phyloP scores from a whole-genome alignment of 2,329 filamentous ascomycete genomes.

The Aspergillus felis region DNA sequence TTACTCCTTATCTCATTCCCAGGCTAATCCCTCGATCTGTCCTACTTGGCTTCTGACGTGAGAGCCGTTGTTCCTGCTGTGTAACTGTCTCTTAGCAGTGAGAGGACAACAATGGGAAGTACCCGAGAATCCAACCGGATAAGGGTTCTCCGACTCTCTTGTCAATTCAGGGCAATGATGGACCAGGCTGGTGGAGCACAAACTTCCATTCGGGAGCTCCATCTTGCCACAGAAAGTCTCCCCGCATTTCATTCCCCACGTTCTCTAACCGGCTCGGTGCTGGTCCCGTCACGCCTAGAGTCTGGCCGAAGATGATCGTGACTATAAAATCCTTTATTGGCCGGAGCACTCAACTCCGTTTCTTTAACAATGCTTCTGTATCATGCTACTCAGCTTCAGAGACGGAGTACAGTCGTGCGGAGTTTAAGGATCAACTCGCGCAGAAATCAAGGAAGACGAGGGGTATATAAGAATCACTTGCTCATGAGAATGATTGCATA shows the following conservation, averaged over 20 bases:
- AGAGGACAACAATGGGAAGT: too few relatives aligned
- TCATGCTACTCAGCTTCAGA: not conserved
- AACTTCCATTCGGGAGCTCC: not conserved
- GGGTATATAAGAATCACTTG: not conserved
- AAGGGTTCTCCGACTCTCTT: not conserved
- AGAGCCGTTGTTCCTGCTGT: not conserved
- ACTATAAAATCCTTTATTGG: constrained; percentile 3
- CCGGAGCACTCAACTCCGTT: constrained; percentile 15
- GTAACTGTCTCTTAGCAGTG: not conserved
- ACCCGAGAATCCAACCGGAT: not conserved
- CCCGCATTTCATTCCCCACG: not conserved
- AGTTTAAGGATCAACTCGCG: not conserved
- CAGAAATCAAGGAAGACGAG: not conserved
- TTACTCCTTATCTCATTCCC: not conserved
- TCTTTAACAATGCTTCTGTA: not conserved
- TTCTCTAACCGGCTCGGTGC: not conserved
- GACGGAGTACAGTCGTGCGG: not conserved
- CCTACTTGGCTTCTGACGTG: not conserved
- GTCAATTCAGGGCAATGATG: not conserved
- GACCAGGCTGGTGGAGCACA: not conserved
- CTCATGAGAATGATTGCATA: not conserved
- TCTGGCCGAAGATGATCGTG: not conserved
- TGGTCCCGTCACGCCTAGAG: not conserved
- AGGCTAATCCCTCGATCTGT: not conserved
- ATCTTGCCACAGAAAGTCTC: not conserved